These are phyloP conservation scores for Apophysomyces sp. DNA, from an alignment of 371 early-diverging fungal genomes.

Conservation along the genomic window DNA sequence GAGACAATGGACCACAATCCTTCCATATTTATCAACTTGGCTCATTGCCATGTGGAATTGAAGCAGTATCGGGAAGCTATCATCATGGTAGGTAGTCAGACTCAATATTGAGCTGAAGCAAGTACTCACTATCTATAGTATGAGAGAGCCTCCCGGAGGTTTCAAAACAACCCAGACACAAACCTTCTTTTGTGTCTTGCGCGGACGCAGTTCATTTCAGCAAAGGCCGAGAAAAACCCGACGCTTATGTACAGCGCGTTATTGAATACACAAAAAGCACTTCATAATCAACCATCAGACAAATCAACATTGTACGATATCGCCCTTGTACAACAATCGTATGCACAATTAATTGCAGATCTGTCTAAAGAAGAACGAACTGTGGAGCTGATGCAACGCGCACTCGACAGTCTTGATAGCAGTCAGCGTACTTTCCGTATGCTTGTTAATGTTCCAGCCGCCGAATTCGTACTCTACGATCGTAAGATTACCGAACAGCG, in stretches of 20 bases:
- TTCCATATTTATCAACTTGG: slow-evolving; percentile 73
- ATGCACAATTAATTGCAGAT: slow-evolving; percentile 79
- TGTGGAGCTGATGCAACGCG: slow-evolving; percentile 53
- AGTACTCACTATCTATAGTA: slow-evolving; percentile 49
- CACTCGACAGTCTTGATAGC: slow-evolving; percentile 58
- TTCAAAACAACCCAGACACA: slow-evolving; percentile 56
- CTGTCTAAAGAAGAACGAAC: slow-evolving; percentile 60
- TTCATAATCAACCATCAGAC: slow-evolving; percentile 58
- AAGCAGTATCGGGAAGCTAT: slow-evolving; percentile 76
- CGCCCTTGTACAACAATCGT: slow-evolving; percentile 84
- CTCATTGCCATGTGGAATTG: slow-evolving; percentile 73
- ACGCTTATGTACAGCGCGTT: slow-evolving; percentile 69
- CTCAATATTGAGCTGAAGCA: too few species aligned
- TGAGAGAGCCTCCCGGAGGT: slow-evolving; percentile 58
- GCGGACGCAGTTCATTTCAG: slow-evolving; percentile 78
- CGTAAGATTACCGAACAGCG: slow-evolving; percentile 66
- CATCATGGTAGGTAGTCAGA: slow-evolving; percentile 54
- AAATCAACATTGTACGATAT: slow-evolving; percentile 70
- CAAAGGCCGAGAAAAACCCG: slow-evolving; percentile 71
- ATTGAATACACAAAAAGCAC: slow-evolving; percentile 56
- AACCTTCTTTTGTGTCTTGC: slow-evolving; percentile 71
- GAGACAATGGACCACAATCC: slow-evolving; percentile 59
- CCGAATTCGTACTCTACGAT: slow-evolving; percentile 62
- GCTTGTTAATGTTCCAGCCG: slow-evolving; percentile 43
- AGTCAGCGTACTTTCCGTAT: slow-evolving; percentile 56